Evolutionary conservation across 306 rosid species (phyloP).

Genomic region (Dryas drummondii): DNA sequence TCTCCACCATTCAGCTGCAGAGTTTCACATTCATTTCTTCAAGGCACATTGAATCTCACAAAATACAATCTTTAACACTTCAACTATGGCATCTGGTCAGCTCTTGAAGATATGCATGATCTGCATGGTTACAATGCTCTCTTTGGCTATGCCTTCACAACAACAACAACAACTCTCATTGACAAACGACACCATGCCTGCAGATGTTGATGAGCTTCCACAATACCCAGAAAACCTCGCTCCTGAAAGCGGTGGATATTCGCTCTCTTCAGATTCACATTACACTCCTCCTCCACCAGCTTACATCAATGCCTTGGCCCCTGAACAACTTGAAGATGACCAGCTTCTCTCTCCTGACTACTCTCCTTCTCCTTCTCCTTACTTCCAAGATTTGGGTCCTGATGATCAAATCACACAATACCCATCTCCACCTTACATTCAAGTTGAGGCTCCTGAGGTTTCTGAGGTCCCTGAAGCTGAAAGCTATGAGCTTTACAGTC

Average conservation of each 20-base stretch:
- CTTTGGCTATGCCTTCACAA: background rate
- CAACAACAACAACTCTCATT: background rate
- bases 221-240: background rate
- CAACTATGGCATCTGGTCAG: background rate
- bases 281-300: slow-evolving; percentile 20
- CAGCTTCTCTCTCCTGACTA: slow-evolving; percentile 3
- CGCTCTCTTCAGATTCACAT: background rate
- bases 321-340: background rate
- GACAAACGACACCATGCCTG: background rate
- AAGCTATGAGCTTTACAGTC: background rate
- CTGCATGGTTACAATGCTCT: background rate
- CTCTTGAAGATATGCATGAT: background rate
- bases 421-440: slow-evolving; percentile 5
- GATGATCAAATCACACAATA: background rate
- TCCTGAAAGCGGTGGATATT: background rate
- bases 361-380: slow-evolving; percentile 9
- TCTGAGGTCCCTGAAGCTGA: background rate
- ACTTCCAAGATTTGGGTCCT: background rate
- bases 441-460: slow-evolving; percentile 17
- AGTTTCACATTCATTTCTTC: background rate
- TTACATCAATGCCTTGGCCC: slow-evolving; percentile 6
- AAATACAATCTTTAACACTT: background rate
- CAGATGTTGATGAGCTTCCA: background rate
- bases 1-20: background rate
- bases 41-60: background rate